phyloP scores from a whole-genome alignment of 257 asterid species.

The Solanum ossicruentum region DNA sequence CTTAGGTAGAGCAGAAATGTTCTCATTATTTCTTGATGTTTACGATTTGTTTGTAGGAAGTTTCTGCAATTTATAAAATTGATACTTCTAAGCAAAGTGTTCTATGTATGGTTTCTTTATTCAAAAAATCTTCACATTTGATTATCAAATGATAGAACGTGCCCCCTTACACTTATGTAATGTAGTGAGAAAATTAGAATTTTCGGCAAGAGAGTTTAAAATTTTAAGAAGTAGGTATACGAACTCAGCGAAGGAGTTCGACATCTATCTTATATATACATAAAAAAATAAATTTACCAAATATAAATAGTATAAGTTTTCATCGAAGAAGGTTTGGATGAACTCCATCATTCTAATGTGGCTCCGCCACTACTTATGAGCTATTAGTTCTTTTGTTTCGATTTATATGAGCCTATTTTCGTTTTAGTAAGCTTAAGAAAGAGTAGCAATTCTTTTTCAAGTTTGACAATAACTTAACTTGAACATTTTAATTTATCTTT shows the following conservation, averaged over 20 bases:
- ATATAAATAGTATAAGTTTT: too few relatives aligned
- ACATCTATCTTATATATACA: too few relatives aligned
- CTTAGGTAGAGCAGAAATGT: not conserved
- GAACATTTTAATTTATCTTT: not conserved
- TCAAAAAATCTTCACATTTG: not conserved
- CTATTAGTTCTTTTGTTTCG: not conserved
- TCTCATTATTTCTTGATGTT: not conserved
- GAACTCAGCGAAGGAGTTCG: too few relatives aligned
- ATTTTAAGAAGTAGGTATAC: too few relatives aligned
- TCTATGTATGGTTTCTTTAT: not conserved
- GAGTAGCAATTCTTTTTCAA: not conserved
- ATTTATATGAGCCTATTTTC: not conserved
- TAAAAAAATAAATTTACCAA: too few relatives aligned
- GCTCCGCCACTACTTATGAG: too few relatives aligned
- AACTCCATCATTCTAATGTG: too few relatives aligned
- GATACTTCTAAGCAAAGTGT: conserved; percentile 18
- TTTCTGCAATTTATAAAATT: not conserved
- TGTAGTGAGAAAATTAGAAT: too few relatives aligned
- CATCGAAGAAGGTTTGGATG: too few relatives aligned
- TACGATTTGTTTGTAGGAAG: not conserved
- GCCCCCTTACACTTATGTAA: not conserved
- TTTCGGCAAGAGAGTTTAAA: too few relatives aligned
- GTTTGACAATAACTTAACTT: not conserved
- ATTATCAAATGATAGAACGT: not conserved
- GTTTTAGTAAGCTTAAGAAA: not conserved